Evolutionary conservation across 768 basidiomycete species (phyloP).

Genomic region (Phaeotremella fagi): DNA sequence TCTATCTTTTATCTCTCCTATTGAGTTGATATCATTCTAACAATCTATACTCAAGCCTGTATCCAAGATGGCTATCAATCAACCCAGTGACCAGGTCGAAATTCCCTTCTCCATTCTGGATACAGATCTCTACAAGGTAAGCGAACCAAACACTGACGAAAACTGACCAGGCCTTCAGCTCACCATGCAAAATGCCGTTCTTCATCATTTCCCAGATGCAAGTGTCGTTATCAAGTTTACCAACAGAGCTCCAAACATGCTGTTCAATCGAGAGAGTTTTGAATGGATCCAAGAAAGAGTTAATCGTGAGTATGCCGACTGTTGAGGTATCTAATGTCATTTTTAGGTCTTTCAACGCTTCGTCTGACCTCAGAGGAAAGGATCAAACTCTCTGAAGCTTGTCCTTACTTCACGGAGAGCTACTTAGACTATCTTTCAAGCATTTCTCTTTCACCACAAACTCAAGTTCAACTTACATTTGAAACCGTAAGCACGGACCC

Average conservation of each 20-base stretch:
- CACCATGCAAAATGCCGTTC: conserved; percentile 91
- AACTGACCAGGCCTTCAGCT: too few species aligned
- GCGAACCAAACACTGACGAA: not conserved
- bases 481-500: conserved; percentile 53
- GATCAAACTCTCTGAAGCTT: conserved; percentile 61
- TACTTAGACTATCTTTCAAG: conserved; percentile 71
- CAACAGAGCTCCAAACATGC: conserved; percentile 62
- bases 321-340: not conserved
- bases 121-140: conserved; percentile 89
- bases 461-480: conserved; percentile 67
- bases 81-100: conserved; percentile 23
- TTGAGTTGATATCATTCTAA: not conserved
- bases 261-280: conserved; percentile 65
- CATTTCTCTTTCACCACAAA: conserved; percentile 47
- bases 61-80: not conserved
- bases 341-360: conserved; percentile 64
- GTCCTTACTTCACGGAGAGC: conserved; percentile 64
- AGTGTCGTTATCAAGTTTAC: conserved; percentile 73
- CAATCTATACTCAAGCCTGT: not conserved
- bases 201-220: conserved; percentile 68
- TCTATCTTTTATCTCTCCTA: not conserved
- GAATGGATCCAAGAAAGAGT: conserved; percentile 59
- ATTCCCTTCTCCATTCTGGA: conserved; percentile 67
- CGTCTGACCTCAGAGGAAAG: conserved; percentile 60
- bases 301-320: conserved; percentile 52